Evolutionary conservation across 2,329 filamentous ascomycete species (phyloP).

Genomic region (Phyllosticta citribraziliensis): DNA sequence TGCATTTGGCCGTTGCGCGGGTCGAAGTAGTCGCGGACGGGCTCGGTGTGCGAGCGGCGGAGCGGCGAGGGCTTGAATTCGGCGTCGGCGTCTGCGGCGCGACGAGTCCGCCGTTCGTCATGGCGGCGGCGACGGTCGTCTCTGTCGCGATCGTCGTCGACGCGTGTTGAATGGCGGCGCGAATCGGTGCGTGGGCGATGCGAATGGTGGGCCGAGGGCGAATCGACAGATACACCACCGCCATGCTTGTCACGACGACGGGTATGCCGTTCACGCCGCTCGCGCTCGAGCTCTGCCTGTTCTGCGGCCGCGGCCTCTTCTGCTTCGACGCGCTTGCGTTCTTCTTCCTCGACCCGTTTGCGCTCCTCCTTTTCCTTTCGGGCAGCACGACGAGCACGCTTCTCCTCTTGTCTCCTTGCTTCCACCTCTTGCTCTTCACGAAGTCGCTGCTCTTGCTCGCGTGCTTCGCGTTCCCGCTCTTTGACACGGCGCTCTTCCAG

Average conservation of each 20-base stretch:
- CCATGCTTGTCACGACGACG: conserved; percentile 6
- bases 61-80: conserved; percentile 17
- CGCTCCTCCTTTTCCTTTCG: conserved; percentile 19
- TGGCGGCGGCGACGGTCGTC: conserved; percentile 30
- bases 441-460: conserved; percentile 3
- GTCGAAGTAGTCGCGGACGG: conserved; percentile 33
- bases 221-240: background rate
- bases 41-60: conserved; percentile 20
- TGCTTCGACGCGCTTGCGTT: conserved; percentile 16
- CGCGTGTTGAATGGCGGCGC: conserved; percentile 22
- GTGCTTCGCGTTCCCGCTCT: conserved; percentile 1
- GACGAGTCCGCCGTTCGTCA: conserved; percentile 34
- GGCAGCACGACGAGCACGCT: conserved; percentile 25
- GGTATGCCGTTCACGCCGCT: conserved; percentile 18
- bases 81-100: conserved; percentile 23
- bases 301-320: conserved; percentile 14
- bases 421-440: conserved; percentile 20
- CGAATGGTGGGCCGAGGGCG: background rate
- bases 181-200: conserved; percentile 25
- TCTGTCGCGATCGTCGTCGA: conserved; percentile 20
- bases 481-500: background rate
- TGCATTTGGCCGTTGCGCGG: conserved; percentile 25
- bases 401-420: conserved; percentile 28
- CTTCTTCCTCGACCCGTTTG: conserved; percentile 16
- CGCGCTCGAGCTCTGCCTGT: conserved; percentile 11